Evolutionary conservation across 192 early-diverging fungal species (phyloP).

Genomic region (Backusella psychrophila): DNA sequence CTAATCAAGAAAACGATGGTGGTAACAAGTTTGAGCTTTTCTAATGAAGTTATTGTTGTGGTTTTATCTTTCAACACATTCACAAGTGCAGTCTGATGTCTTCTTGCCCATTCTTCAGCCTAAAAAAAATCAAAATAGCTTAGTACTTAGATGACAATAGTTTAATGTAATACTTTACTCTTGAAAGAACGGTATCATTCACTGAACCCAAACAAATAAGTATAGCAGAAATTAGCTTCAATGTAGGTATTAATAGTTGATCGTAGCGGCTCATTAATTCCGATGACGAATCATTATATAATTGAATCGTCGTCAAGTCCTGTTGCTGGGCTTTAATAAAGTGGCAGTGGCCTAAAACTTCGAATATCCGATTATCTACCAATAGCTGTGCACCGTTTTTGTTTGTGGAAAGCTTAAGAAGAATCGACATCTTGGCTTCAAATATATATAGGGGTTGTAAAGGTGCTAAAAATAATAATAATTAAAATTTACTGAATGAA

Average conservation of each 20-base stretch:
- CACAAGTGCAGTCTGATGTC: slow-evolving; percentile 7
- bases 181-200: slow-evolving; percentile 9
- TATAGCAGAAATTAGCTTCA: slow-evolving; percentile 16
- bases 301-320: background rate
- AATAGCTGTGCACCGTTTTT: background rate
- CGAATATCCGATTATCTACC: background rate
- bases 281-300: background rate
- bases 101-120: slow-evolving; percentile 14
- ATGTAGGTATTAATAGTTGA: slow-evolving; percentile 17
- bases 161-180: background rate
- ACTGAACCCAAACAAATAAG: background rate
- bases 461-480: background rate
- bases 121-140: background rate
- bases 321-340: slow-evolving; percentile 13
- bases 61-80: background rate
- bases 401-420: slow-evolving; percentile 2
- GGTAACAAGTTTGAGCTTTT: background rate
- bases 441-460: slow-evolving; percentile 14
- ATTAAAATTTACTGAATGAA: background rate
- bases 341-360: slow-evolving; percentile 5
- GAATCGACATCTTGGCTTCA: slow-evolving; percentile 8
- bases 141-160: background rate
- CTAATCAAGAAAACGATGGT: background rate
- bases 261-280: slow-evolving; percentile 9
- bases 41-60: background rate